Base-by-base conservation (phyloP, 2,329 filamentous ascomycete genomes). In the Trichoderma polysporum region DNA sequence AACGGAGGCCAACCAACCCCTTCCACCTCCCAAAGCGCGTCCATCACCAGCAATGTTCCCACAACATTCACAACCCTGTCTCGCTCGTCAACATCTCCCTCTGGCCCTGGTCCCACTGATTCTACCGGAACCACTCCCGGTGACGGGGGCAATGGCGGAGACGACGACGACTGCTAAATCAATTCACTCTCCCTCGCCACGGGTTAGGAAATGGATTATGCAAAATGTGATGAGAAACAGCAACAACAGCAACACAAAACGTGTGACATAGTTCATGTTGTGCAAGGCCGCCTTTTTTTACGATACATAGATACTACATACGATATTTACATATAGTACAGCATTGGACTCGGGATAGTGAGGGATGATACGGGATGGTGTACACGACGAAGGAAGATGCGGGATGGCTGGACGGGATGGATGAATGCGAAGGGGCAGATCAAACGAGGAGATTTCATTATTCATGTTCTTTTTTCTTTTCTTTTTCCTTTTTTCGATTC, bases 51-150 rank as follows among this genome's bases (percentile, higher is more conserved):
- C 31, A 41, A 13, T 9, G 8, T 47, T 35, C 65, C 65, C 22
- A 67, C 65, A 9, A 67, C 65, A 0, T 67, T 67, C n/a, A 9
- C 65, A 3, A 67, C 65, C 27, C n/a, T 67, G 29, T 2, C 50
- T 41, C 65, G 50, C 39, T 3, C 65, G 31, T 25, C 58, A 13
- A 10, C 22, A 4, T 7, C n/a, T 47, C 35, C 66, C 3, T 58
- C 66, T 29, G 52, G 50, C 2, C 47, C 71, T 37, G 53, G 25
- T 27, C 29, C 58, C 50, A 61, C 62, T 13, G 66, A 33, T 17
- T 27, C 31, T 37, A 56, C 10, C 22, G 37, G 31, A 19, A 19
- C 17, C n/a, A n/a, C n/a, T n/a, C n/a, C n/a, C n/a, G n/a, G n/a
- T n/a, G 53, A 47, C 25, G 19, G 13, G 8, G 52, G 31, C 10